Evolutionary conservation across 768 basidiomycete species (phyloP), one percentile per base, ranked within the genome.

Genomic region (Pleurotus giganteus): DNA sequence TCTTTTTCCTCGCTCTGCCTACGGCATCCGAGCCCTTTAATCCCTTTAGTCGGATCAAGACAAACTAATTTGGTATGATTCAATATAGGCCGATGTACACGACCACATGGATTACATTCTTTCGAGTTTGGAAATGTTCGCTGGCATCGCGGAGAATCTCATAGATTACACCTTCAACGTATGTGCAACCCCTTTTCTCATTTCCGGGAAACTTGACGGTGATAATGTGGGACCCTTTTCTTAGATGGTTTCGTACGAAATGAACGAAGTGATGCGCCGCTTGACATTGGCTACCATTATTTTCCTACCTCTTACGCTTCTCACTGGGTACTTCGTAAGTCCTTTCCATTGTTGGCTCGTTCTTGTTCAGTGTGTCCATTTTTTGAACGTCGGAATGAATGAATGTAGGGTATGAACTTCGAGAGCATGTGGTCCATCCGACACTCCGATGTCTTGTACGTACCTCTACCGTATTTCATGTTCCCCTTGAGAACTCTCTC

Each of bases 101-200:
- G 89, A 91, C 62, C 89, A 91, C 59, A 84, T 86, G 74, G 88
- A 89, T 53, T 85, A 85, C 56, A 82, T 86, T 31, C 64, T 91
- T 23, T 74, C 76, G 1, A 86, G 82, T 60, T 63, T 91, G 46
- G 89, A 91, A 57, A 87, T 88, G 81, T 89, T 89, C 59, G 74
- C 84, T 1, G 79, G 77, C 26, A 83, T 89, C 57, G 75, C 82
- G 4, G 85, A 89, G 61, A 89, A 89, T 62, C 63, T 89, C 60
- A 88, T 89, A 60, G 76, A 79, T 56, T 89, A 85, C 64, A 82
- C 84, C 17, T 90, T 89, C 74, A 89, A 89, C 66, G 85, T 87
- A 46, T 23, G 83, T 70, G 32, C 19, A 55, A 27, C 12, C 19
- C 8, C 17, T 45, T 45, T 36, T 24, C 12, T 50, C 44, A 5